Evolutionary conservation across 140 eudicot genomes (phyloP).

Genomic region (Anethum foeniculum): DNA sequence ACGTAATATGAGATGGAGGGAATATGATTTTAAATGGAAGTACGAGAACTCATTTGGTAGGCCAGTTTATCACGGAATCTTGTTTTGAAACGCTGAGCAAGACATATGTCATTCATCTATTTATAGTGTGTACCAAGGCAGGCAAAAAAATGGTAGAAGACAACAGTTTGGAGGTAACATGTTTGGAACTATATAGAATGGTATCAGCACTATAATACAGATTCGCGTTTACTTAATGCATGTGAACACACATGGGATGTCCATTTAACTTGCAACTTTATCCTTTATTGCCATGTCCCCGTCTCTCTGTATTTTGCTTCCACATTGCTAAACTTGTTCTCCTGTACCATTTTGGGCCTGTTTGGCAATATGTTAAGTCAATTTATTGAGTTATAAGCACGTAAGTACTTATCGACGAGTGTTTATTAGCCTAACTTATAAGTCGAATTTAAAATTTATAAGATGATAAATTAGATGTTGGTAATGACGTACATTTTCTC

Average conservation of each 20-base stretch:
- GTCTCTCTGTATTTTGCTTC: background rate
- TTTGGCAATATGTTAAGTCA: too few species aligned
- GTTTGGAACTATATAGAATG: background rate
- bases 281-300: background rate
- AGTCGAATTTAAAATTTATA: too few species aligned
- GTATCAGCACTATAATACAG: background rate
- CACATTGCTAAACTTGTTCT: background rate
- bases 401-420: too few species aligned
- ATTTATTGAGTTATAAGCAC: too few species aligned
- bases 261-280: background rate
- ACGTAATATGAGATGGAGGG: too few species aligned
- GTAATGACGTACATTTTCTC: too few species aligned
- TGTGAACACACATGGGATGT: constrained; percentile 5
- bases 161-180: background rate
- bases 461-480: too few species aligned
- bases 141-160: background rate
- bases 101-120: background rate
- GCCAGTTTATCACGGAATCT: background rate
- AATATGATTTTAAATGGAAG: background rate
- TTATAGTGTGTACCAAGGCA: background rate
- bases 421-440: too few species aligned
- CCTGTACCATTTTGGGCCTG: background rate
- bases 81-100: background rate
- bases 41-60: background rate
- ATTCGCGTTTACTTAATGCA: background rate